phyloP scores from a whole-genome alignment of 2,329 filamentous ascomycete genomes.

The Fusarium coicis region DNA sequence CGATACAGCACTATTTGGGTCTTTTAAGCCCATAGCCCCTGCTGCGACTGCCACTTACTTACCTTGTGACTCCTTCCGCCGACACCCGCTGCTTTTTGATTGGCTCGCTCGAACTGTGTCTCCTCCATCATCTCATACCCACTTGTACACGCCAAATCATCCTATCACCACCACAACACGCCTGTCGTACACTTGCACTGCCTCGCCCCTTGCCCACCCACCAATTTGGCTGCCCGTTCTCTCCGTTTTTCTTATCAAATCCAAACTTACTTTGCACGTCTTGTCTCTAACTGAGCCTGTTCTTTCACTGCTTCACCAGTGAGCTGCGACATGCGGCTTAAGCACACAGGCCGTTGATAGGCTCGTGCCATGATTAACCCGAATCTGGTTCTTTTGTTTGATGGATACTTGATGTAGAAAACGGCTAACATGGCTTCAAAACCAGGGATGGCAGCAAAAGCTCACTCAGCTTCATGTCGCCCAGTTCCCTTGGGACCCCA shows the following conservation, averaged over 20 bases:
- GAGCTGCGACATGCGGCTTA: neutral
- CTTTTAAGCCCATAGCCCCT: conserved; percentile 59
- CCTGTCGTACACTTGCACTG: conserved; percentile 23
- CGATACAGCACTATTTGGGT: conserved; percentile 65
- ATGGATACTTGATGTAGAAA: neutral
- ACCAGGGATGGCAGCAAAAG: conserved; percentile 92
- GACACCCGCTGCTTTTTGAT: conserved; percentile 30
- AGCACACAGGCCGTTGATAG: neutral
- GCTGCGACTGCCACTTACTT: conserved; percentile 32
- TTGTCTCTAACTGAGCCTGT: neutral
- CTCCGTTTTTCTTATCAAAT: neutral
- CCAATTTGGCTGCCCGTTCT: neutral
- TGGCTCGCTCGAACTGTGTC: conserved; percentile 23
- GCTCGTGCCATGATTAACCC: neutral
- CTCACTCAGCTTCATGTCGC: conserved; percentile 87
- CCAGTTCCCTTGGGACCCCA: conserved; percentile 94
- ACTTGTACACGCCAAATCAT: conserved; percentile 20
- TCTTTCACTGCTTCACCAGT: neutral
- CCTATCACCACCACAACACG: conserved; percentile 13
- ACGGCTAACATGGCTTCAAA: conserved; percentile 37
- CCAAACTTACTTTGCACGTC: neutral
- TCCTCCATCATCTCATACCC: conserved; percentile 22
- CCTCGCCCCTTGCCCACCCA: neutral
- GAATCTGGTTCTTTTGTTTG: neutral
- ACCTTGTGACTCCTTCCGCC: conserved; percentile 37